Evolutionary conservation across 768 basidiomycete species (phyloP).

Genomic region (Leccinum fibrillosum): DNA sequence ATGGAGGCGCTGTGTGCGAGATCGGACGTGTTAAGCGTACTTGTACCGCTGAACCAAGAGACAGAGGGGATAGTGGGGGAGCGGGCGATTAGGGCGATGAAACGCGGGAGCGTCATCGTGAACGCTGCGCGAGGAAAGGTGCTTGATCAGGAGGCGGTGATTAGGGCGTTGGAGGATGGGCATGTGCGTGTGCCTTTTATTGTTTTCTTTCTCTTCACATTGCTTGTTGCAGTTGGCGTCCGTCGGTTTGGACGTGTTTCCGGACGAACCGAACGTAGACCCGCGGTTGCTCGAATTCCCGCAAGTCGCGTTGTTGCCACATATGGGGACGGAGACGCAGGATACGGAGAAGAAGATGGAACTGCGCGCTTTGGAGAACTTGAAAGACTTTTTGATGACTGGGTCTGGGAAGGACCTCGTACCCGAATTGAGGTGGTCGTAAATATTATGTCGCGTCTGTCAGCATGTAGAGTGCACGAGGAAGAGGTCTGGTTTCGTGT

Average conservation of each 20-base stretch:
- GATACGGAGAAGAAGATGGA: constrained; percentile 84
- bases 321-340: constrained; percentile 84
- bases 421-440: not conserved
- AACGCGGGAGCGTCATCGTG: constrained; percentile 72
- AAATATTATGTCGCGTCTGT: not conserved
- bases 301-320: constrained; percentile 83
- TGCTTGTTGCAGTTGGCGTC: not conserved
- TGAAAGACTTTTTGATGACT: constrained; percentile 50
- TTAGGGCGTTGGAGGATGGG: constrained; percentile 79
- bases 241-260: constrained; percentile 86
- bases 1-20: constrained; percentile 58
- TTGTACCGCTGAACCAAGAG: constrained; percentile 65
- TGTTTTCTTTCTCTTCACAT: not conserved
- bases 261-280: constrained; percentile 79
- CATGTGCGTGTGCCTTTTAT: constrained; percentile 57
- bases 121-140: constrained; percentile 90
- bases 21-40: constrained; percentile 83
- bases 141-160: constrained; percentile 83
- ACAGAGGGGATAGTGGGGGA: constrained; percentile 74
- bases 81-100: constrained; percentile 71
- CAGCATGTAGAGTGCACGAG: not conserved
- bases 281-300: constrained; percentile 74
- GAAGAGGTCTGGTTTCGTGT: not conserved
- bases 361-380: constrained; percentile 71
- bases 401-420: not conserved